Conservation (phyloP, 305 asterid species). For the Fraxinus floribunda region DNA sequence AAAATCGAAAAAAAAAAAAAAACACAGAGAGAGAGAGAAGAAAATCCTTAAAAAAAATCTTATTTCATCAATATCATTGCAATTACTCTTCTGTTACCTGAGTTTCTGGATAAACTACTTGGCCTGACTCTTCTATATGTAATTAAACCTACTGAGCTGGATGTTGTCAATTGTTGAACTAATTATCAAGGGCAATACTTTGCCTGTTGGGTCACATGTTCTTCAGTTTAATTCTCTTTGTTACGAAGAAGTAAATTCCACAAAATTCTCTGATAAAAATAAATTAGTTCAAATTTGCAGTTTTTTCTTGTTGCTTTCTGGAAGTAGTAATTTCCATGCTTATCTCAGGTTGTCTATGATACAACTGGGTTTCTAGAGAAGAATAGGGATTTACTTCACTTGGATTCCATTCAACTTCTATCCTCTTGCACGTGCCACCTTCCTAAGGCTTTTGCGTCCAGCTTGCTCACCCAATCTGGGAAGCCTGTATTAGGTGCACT, state of each 20-base stretch:
- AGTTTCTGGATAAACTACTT: not conserved
- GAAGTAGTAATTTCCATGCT: conserved; percentile 7
- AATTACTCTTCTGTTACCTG: not conserved
- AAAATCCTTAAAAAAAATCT: not conserved
- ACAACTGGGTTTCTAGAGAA: conserved; percentile 93
- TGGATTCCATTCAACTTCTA: conserved; percentile 88
- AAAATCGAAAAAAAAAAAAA: not conserved
- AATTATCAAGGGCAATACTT: not conserved
- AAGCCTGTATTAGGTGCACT: conserved; percentile 84
- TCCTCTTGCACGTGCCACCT: conserved; percentile 87
- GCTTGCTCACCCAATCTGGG: conserved; percentile 80
- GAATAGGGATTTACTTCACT: conserved; percentile 91
- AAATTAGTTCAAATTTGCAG: not conserved
- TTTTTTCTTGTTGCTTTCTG: conserved; percentile 5
- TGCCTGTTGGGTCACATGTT: not conserved
- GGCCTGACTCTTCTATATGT: not conserved
- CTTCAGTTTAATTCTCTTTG: not conserved
- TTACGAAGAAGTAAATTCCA: not conserved
- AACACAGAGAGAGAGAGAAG: not conserved
- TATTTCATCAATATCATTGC: not conserved
- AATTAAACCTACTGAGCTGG: not conserved
- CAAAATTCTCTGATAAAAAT: not conserved
- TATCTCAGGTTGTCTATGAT: conserved; percentile 81
- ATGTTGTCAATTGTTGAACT: not conserved
- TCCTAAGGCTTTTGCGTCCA: conserved; percentile 88